phyloP scores from a whole-genome alignment of 441 rosid genomes.

The Pelargonium australe region DNA sequence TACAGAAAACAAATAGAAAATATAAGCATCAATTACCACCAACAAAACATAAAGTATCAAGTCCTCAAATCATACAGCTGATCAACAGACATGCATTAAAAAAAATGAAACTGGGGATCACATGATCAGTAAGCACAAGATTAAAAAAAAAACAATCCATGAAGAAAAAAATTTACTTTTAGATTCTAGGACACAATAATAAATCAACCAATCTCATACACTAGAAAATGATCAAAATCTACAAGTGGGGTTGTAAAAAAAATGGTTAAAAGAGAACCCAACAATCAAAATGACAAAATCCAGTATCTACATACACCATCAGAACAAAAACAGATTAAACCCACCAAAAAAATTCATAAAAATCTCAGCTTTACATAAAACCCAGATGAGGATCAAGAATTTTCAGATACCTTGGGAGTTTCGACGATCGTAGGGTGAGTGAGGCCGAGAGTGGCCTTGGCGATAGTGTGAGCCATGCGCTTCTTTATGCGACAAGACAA shows the following conservation, averaged over 20 bases:
- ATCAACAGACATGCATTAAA: no score
- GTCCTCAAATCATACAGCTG: no score
- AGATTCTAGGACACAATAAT: not conserved
- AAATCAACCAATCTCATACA: not conserved
- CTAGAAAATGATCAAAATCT: not conserved
- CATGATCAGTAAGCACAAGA: not conserved
- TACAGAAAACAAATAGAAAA: not conserved
- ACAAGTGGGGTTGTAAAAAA: not conserved
- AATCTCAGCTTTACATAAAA: not conserved
- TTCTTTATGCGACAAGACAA: conserved; percentile 28
- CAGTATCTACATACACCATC: not conserved
- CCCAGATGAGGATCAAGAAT: not conserved
- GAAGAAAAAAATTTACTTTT: not conserved
- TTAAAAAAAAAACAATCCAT: not conserved
- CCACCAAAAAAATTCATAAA: not conserved
- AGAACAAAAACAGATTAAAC: not conserved
- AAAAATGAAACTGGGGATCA: not conserved
- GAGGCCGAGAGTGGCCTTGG: conserved; percentile 72
- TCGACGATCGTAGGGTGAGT: conserved; percentile 51
- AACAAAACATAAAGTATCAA: no score
- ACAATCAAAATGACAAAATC: not conserved
- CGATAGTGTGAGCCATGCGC: conserved; percentile 51
- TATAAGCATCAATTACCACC: not conserved
- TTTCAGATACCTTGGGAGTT: conserved; percentile 42
- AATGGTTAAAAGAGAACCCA: not conserved